phyloP scores from a whole-genome alignment of 2,329 filamentous ascomycete genomes.

The Sporothrix brasiliensis region DNA sequence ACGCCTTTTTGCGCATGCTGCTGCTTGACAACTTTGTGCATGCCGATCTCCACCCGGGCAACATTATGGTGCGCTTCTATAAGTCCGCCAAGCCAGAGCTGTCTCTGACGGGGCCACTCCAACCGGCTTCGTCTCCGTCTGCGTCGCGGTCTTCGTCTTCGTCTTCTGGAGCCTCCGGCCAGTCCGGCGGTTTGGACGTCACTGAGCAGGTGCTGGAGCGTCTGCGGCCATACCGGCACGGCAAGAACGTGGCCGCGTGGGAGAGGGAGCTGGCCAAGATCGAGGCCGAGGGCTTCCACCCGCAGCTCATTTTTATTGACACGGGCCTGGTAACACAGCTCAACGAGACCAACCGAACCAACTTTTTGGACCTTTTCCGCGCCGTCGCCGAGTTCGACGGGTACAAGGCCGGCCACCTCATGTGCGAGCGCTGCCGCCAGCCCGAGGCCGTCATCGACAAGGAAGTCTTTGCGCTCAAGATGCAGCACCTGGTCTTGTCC shows the following conservation, averaged over 20 bases:
- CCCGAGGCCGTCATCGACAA: slow-evolving; percentile 85
- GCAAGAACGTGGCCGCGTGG: slow-evolving; percentile 70
- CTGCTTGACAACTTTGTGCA: slow-evolving; percentile 97
- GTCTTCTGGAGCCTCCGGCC: too few species aligned
- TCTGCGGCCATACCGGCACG: slow-evolving; percentile 69
- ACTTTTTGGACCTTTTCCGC: slow-evolving; percentile 95
- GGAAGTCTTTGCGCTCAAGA: slow-evolving; percentile 90
- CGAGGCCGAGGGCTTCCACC: slow-evolving; percentile 84
- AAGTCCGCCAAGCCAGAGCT: slow-evolving; percentile 74
- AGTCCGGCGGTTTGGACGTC: slow-evolving; percentile 61
- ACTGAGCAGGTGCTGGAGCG: slow-evolving; percentile 84
- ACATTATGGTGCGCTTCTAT: slow-evolving; percentile 99
- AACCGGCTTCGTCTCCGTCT: slow-evolving; percentile 33
- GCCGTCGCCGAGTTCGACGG: slow-evolving; percentile 96
- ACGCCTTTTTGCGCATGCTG: slow-evolving; percentile 95
- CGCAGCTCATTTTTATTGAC: slow-evolving; percentile 96
- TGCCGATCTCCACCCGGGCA: slow-evolving; percentile 92
- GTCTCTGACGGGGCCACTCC: slow-evolving; percentile 28
- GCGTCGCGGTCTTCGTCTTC: slow-evolving; percentile 25
- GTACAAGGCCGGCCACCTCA: slow-evolving; percentile 89
- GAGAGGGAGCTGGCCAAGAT: slow-evolving; percentile 71
- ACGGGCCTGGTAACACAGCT: slow-evolving; percentile 94
- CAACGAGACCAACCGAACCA: slow-evolving; percentile 79
- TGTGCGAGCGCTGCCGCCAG: slow-evolving; percentile 93
- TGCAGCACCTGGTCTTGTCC: slow-evolving; percentile 91